Percentiles rank a stretch among this genome's conserved stretches.
phyloP scores from a whole-genome alignment of 441 rosid species.

The Croton laevigatus region DNA sequence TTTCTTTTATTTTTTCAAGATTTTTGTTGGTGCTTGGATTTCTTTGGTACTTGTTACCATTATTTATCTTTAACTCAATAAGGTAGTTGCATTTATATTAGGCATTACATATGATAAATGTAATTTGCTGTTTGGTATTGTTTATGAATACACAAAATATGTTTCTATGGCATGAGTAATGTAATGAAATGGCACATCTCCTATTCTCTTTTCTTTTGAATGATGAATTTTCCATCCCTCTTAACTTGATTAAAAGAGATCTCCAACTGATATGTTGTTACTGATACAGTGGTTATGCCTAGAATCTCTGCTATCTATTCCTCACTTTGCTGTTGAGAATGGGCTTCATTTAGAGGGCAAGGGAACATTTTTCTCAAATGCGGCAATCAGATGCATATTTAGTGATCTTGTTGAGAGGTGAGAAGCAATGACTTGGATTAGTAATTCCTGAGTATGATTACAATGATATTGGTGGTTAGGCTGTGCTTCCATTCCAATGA shows the following conservation, averaged over 20 bases:
- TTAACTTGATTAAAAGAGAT: not conserved
- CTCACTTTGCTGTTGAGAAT: constrained; percentile 43
- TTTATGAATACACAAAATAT: not conserved
- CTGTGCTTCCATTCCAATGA: not conserved
- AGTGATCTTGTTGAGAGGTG: constrained; percentile 86
- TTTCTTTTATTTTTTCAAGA: not conserved
- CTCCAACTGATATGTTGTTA: constrained; percentile 22
- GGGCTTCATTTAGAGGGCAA: constrained; percentile 45
- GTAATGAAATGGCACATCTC: not conserved
- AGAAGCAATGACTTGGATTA: constrained; percentile 14
- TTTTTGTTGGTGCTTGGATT: constrained; percentile 8
- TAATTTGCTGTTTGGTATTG: constrained; percentile 1
- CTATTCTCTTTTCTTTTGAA: not conserved
- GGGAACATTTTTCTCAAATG: constrained; percentile 59
- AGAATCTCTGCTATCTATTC: constrained; percentile 69
- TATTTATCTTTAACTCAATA: not conserved
- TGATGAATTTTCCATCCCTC: constrained; percentile 9
- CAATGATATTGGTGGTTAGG: not conserved
- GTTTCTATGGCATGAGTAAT: not conserved
- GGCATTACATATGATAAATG: constrained; percentile 7
- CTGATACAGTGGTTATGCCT: constrained; percentile 84
- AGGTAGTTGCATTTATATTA: constrained; percentile 1
- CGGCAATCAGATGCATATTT: constrained; percentile 51
- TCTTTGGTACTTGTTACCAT: not conserved
- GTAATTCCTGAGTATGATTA: not conserved